Conservation (phyloP, 140 eudicot genomes). For the Ambrosia hybrid region DNA sequence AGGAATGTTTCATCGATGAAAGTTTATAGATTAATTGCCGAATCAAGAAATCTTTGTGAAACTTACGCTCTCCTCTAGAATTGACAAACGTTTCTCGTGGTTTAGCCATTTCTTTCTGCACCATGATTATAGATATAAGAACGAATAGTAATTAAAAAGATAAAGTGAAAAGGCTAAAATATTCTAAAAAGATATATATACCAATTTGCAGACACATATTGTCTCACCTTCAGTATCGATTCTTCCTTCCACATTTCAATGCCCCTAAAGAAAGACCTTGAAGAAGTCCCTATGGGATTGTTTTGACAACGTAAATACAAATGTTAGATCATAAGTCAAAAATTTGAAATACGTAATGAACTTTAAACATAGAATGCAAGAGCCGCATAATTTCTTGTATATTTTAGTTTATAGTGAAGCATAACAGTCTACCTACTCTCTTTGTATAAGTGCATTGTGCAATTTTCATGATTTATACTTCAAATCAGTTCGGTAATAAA, state of each 20-base stretch:
- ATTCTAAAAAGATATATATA: neutral
- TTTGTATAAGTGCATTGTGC: too few relatives aligned
- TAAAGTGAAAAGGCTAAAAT: neutral
- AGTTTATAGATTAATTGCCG: neutral
- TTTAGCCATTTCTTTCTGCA: slow-evolving; percentile 67
- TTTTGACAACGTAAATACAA: neutral
- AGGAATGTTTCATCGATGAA: too few relatives aligned
- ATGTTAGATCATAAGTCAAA: neutral
- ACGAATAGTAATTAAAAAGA: neutral
- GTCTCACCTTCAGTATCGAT: slow-evolving; percentile 55
- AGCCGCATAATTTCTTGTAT: neutral
- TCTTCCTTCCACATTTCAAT: slow-evolving; percentile 98
- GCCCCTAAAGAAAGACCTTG: slow-evolving; percentile 84
- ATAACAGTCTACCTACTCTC: too few relatives aligned
- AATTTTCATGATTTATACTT: too few relatives aligned
- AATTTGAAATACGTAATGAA: too few relatives aligned
- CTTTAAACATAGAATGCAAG: too few relatives aligned
- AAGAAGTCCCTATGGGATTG: slow-evolving; percentile 67
- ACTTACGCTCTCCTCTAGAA: slow-evolving; percentile 86
- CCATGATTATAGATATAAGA: neutral
- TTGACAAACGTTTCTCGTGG: slow-evolving; percentile 48
- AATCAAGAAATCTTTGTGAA: neutral
- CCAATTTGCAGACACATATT: neutral
- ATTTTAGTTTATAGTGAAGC: too few relatives aligned
- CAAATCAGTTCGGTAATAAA: too few relatives aligned